phyloP scores from a whole-genome alignment of 2,329 filamentous ascomycete species.

The Mariannaea sp. region DNA sequence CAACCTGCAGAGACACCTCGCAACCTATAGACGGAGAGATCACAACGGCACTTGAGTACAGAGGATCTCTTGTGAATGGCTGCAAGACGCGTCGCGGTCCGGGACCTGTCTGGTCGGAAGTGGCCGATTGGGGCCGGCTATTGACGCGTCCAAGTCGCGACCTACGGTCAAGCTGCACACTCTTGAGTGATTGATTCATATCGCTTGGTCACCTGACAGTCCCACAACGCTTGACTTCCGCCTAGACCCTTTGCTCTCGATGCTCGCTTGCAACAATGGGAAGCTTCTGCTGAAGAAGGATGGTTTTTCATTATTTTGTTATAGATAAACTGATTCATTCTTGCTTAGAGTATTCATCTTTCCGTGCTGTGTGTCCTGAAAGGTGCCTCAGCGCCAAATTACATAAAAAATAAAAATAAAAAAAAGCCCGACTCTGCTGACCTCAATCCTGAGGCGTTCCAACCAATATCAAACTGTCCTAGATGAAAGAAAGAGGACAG shows the following conservation, averaged over 20 bases:
- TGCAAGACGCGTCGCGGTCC: slow-evolving; percentile 25
- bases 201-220: slow-evolving; percentile 32
- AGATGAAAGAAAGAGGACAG: too few relatives aligned
- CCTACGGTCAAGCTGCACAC: slow-evolving; percentile 13
- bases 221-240: background rate
- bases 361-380: background rate
- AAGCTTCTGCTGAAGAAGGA: background rate
- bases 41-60: background rate
- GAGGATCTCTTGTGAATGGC: slow-evolving; percentile 13
- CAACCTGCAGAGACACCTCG: background rate
- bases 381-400: background rate
- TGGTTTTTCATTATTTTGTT: too few relatives aligned
- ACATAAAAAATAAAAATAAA: too few relatives aligned
- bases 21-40: background rate
- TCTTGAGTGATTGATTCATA: slow-evolving; percentile 9
- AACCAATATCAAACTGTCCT: too few relatives aligned
- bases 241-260: too few relatives aligned
- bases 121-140: slow-evolving; percentile 13
- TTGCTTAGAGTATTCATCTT: background rate
- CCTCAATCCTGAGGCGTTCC: too few relatives aligned
- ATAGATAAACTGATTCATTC: too few relatives aligned
- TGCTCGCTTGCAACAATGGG: too few relatives aligned
- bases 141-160: slow-evolving; percentile 32
- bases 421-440: too few relatives aligned
- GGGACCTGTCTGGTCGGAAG: slow-evolving; percentile 11